Base-by-base conservation (phyloP, 2,329 filamentous ascomycete species). In the Didymella pomorum region DNA sequence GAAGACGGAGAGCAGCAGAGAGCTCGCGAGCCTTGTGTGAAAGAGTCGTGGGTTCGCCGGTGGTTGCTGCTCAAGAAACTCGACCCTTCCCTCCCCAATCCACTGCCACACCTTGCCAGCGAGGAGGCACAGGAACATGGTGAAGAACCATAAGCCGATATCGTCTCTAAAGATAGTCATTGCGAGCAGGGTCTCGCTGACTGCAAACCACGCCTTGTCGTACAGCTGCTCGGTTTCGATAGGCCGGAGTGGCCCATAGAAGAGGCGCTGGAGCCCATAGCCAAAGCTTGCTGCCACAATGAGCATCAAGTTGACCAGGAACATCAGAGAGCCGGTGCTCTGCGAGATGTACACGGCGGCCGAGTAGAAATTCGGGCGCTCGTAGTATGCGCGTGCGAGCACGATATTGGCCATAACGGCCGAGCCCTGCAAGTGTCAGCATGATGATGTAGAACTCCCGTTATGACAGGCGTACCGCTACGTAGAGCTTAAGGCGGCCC, bases 151-250 rank as follows among this genome's bases (percentile, higher is more conserved):
- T 41, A 90, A 91, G 43, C 95, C 94, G 18, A 99, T 88, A 75
- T 98, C 93, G 63, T 97, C 95, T 43, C 95, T 86, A 78, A 99
- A 98, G 65, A 97, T 97, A 28, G 95, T 97, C 94, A 99, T 98
- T 28, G 95, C 95, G 64, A 99, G 83, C 72, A 93, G 92, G 64
- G 95, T 99, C 80, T 99, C 95, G 45, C 94, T 97, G 39, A 98
- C 91, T 37, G 95, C 94, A 74, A 97, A 97, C 96, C 96, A 99
- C 48, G 91, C 93, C 78, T 94, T 94, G 78, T 99, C 95, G 74
- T 96, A 97, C 14, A 99, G 86, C 76, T 98, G 94, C 78, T 99
- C 96, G 70, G 95, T 91, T 81, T 99, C 95, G 81, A 96, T 92
- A 25, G 93, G 90, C 66, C 96, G 92, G 21, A 99, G 86, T 18